These are phyloP conservation scores for Luffa acutangula DNA, from an alignment of 306 rosid species.

Conservation along the genomic window DNA sequence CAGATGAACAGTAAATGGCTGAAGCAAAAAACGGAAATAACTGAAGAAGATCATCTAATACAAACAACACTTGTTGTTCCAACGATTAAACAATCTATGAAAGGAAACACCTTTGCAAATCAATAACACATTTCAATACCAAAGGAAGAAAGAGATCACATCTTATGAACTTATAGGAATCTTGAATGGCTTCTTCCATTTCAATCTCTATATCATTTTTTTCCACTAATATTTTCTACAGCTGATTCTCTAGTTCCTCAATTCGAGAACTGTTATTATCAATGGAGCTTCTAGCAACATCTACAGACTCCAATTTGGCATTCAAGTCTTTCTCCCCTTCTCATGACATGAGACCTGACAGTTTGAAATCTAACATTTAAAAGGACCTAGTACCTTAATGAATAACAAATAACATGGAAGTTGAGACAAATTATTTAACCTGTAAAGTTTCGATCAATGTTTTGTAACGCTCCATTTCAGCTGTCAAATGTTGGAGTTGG, in stretches of 20 bases:
- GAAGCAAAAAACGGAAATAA: background rate
- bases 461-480: no score
- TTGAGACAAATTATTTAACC: no score
- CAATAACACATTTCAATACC: background rate
- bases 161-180: constrained; percentile 36
- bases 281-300: no score
- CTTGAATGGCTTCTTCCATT: constrained; percentile 79
- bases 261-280: constrained; percentile 33
- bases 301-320: no score
- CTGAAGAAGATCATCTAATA: no score
- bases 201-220: constrained; percentile 65
- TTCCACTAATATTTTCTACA: constrained; percentile 52
- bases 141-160: constrained; percentile 2
- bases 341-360: no score
- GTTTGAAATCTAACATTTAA: no score
- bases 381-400: no score
- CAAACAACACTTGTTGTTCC: background rate
- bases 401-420: no score
- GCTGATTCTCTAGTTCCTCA: constrained; percentile 70
- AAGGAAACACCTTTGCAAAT: constrained; percentile 23
- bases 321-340: no score
- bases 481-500: no score
- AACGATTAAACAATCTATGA: constrained; percentile 4
- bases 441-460: no score
- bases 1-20: background rate